Evolutionary conservation across 2,329 filamentous ascomycete species (phyloP).

Genomic region (Drechslerella dactyloides): DNA sequence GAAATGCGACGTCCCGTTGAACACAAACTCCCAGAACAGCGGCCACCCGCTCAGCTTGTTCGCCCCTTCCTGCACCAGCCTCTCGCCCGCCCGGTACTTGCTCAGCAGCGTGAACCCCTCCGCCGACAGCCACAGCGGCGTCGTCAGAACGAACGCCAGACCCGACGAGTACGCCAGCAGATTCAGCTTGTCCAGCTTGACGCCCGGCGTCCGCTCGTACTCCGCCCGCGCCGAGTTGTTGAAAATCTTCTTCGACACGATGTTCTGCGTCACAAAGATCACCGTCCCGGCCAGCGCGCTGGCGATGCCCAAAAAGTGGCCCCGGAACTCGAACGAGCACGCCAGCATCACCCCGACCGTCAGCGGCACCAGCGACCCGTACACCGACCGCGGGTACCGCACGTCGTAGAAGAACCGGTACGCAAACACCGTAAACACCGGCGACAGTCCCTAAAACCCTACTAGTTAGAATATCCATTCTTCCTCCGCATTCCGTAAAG

Average conservation of each 20-base stretch:
- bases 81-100: constrained; percentile 82
- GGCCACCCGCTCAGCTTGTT: constrained; percentile 63
- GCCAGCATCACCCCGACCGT: constrained; percentile 95
- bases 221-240: constrained; percentile 90
- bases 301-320: constrained; percentile 86
- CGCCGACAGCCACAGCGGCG: constrained; percentile 90
- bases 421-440: constrained; percentile 90
- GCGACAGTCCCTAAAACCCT: constrained; percentile 72
- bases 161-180: constrained; percentile 96
- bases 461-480: constrained; percentile 8
- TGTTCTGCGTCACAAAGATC: constrained; percentile 97
- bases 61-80: constrained; percentile 75
- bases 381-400: constrained; percentile 83
- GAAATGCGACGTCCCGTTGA: constrained; percentile 97
- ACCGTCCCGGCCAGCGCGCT: constrained; percentile 89
- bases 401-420: constrained; percentile 91
- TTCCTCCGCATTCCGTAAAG: too few relatives aligned
- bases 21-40: constrained; percentile 81
- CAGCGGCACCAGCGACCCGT: constrained; percentile 85
- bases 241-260: constrained; percentile 96
- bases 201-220: constrained; percentile 69
- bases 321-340: constrained; percentile 88
- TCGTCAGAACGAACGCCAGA: constrained; percentile 83
- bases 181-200: constrained; percentile 94
- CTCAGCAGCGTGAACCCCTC: constrained; percentile 79